Conservation (phyloP, 768 basidiomycete species). For the Tulasnella sp. region DNA sequence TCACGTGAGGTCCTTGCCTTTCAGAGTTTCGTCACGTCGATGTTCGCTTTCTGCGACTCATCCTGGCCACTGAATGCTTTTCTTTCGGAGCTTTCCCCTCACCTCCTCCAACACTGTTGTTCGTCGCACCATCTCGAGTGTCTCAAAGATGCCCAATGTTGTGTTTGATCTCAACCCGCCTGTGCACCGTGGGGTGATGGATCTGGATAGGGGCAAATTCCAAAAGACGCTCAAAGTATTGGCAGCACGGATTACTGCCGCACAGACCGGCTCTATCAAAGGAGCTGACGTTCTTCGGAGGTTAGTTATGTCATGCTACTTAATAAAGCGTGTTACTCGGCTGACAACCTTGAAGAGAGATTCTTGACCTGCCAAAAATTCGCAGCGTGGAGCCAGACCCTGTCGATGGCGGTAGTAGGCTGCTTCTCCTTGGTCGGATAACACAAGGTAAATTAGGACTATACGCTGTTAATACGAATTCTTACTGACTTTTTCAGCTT, state of each 20-base stretch:
- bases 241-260: constrained; percentile 50
- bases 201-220: constrained; percentile 56
- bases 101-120: background rate
- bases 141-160: background rate
- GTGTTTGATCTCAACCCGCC: constrained; percentile 32
- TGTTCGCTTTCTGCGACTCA: too few species aligned
- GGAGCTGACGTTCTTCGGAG: constrained; percentile 47
- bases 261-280: constrained; percentile 43
- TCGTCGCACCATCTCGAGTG: background rate
- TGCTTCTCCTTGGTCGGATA: constrained; percentile 46
- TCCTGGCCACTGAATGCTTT: too few species aligned
- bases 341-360: constrained; percentile 31
- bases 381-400: constrained; percentile 47
- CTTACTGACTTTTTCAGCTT: background rate
- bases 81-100: too few species aligned
- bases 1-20: background rate
- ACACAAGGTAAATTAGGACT: background rate
- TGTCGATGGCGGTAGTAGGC: constrained; percentile 37
- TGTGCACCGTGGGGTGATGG: constrained; percentile 33
- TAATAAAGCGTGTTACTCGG: background rate
- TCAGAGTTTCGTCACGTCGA: too few species aligned
- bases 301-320: constrained; percentile 29
- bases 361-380: constrained; percentile 61
- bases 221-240: constrained; percentile 53
- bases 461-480: background rate